Percentiles rank a stretch among this genome's conserved stretches.
phyloP scores from a whole-genome alignment of 2,329 filamentous ascomycete genomes.

The Pochonia chlamydosporia region DNA sequence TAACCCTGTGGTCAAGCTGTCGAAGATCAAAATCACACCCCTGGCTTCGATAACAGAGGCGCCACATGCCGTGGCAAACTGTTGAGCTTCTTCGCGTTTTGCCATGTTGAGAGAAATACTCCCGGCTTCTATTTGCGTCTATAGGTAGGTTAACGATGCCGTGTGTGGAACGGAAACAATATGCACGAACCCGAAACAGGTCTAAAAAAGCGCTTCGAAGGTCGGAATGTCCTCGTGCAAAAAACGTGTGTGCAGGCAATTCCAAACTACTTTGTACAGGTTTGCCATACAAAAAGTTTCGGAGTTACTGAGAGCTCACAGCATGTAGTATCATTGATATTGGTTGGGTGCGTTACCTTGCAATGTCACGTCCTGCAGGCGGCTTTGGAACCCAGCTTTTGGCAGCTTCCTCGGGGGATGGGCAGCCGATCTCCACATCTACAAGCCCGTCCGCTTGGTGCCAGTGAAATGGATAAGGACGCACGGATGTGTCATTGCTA shows the following conservation, averaged over 20 bases:
- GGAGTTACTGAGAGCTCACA: no score
- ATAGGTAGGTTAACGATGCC: no score
- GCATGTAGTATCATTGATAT: no score
- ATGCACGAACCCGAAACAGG: background rate
- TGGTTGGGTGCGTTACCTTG: conserved; percentile 2
- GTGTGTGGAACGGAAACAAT: background rate
- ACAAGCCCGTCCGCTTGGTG: no score
- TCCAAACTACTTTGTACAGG: background rate
- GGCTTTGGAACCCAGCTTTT: no score
- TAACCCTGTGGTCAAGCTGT: conserved; percentile 1
- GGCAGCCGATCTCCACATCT: no score
- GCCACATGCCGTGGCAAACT: no score
- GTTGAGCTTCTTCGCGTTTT: background rate
- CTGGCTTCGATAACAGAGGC: background rate
- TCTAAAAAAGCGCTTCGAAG: background rate
- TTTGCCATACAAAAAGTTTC: background rate
- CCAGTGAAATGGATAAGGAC: no score
- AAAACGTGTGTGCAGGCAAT: background rate
- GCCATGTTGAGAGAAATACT: background rate
- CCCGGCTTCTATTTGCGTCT: background rate
- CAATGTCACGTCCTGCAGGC: conserved; percentile 2
- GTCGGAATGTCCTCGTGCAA: background rate
- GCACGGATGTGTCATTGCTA: no score
- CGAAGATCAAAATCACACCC: background rate
- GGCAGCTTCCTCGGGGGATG: no score